Percentiles rank a stretch among this genome's conserved stretches.
Evolutionary conservation across 1,284 basidiomycete genomes (phyloP).

Genomic region (Apiotrichum brassicae): DNA sequence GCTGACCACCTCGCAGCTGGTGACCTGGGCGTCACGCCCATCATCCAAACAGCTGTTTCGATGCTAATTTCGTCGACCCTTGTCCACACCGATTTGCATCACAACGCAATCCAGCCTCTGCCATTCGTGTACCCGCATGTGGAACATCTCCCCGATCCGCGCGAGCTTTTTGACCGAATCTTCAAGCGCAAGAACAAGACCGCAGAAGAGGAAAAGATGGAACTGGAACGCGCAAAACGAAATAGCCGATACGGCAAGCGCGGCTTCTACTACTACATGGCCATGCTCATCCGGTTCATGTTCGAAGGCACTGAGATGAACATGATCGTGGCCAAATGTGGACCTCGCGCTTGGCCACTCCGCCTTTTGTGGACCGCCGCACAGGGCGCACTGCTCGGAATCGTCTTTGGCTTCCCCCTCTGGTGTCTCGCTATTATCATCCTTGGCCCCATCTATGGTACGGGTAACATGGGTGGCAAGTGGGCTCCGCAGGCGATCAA

Average conservation of each 20-base stretch:
- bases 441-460: constrained; percentile 44
- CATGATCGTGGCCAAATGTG: constrained; percentile 30
- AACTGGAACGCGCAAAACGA: constrained; percentile 2
- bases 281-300: constrained; percentile 44
- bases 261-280: constrained; percentile 31
- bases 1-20: constrained; percentile 23
- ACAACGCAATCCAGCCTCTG: constrained; percentile 37
- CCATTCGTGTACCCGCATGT: constrained; percentile 47
- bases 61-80: constrained; percentile 47
- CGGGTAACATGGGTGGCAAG: constrained; percentile 34
- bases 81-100: constrained; percentile 47
- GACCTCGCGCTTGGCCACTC: constrained; percentile 24
- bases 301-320: constrained; percentile 48
- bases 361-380: constrained; percentile 38
- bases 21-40: constrained; percentile 46
- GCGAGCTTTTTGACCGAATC: constrained; percentile 15
- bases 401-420: constrained; percentile 44
- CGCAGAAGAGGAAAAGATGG: constrained; percentile 2
- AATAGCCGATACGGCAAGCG: not conserved
- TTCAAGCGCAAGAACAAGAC: constrained; percentile 4
- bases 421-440: constrained; percentile 45
- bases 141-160: constrained; percentile 43
- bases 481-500: constrained; percentile 48
- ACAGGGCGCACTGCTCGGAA: constrained; percentile 42
- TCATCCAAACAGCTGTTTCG: constrained; percentile 41